Conservation (phyloP, 352 stramenopile genomes). For the Phytophthora crassamura region DNA sequence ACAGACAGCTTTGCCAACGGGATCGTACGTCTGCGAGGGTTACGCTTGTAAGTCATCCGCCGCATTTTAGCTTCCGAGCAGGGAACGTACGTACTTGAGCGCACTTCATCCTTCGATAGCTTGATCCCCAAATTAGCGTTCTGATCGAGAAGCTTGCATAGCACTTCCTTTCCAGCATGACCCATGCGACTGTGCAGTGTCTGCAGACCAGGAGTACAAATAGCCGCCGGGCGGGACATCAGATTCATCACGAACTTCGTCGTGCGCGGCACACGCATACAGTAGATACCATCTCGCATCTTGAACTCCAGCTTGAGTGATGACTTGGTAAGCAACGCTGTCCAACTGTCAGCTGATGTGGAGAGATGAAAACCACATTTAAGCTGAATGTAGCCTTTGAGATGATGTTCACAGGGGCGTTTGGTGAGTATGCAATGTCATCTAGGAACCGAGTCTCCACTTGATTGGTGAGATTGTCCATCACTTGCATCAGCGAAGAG, state of each 20-base stretch:
- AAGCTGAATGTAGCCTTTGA: neutral
- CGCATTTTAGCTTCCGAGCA: neutral
- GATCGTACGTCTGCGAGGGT: neutral
- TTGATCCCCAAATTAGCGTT: neutral
- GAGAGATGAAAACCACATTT: neutral
- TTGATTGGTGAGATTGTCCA: neutral
- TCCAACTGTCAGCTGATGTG: neutral
- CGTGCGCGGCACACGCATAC: neutral
- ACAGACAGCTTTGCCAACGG: neutral
- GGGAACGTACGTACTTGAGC: neutral
- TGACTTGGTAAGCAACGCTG: neutral
- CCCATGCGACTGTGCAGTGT: slow-evolving; percentile 1
- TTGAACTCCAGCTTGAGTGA: slow-evolving; percentile 3
- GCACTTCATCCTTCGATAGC: neutral
- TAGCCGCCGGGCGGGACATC: neutral
- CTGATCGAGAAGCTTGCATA: neutral
- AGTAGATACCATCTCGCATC: slow-evolving; percentile 3
- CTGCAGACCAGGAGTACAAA: neutral
- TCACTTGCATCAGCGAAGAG: neutral
- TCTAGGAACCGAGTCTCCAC: neutral
- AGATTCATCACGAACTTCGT: neutral
- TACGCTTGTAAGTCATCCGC: neutral
- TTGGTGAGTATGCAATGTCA: neutral
- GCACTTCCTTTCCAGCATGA: neutral
- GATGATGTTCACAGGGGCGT: neutral